Evolutionary conservation across 345 rosid species (phyloP).

Genomic region (Leavenworthia alabamica): DNA sequence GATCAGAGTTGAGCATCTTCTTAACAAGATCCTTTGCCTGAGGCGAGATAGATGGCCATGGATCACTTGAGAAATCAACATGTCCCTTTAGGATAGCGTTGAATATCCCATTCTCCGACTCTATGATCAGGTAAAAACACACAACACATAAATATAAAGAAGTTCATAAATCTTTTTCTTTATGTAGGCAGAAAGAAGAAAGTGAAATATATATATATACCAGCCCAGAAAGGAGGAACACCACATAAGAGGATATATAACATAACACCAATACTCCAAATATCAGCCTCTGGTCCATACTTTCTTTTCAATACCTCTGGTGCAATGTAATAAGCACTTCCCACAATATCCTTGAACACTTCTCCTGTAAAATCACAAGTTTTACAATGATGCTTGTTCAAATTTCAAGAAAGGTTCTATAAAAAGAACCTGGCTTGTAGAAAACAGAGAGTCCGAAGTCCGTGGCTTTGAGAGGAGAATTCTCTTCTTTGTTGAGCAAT

Average conservation of each 20-base stretch:
- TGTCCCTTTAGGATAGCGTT: conserved; percentile 51
- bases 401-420: not conserved
- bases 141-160: not conserved
- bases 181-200: not conserved
- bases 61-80: conserved; percentile 53
- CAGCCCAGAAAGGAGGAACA: conserved; percentile 79
- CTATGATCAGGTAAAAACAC: conserved; percentile 24
- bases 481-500: conserved; percentile 53
- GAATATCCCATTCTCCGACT: conserved; percentile 57
- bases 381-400: not conserved
- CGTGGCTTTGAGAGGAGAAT: conserved; percentile 60
- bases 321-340: conserved; percentile 79
- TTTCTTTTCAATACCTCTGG: conserved; percentile 65
- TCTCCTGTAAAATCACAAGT: conserved; percentile 45
- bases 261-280: conserved; percentile 72
- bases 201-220: conserved; percentile 24
- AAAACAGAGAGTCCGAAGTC: conserved; percentile 67
- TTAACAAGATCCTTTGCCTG: conserved; percentile 55
- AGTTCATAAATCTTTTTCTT: not conserved
- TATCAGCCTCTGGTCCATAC: conserved; percentile 66
- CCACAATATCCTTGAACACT: conserved; percentile 57
- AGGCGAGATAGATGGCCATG: conserved; percentile 54
- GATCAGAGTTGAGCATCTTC: conserved; percentile 59
- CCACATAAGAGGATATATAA: conserved; percentile 57
- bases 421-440: conserved; percentile 56